A percentile compares a stretch with the other conserved stretches of the same genome.
phyloP scores from a whole-genome alignment of 306 rosid genomes.

The Lotus japonicus region DNA sequence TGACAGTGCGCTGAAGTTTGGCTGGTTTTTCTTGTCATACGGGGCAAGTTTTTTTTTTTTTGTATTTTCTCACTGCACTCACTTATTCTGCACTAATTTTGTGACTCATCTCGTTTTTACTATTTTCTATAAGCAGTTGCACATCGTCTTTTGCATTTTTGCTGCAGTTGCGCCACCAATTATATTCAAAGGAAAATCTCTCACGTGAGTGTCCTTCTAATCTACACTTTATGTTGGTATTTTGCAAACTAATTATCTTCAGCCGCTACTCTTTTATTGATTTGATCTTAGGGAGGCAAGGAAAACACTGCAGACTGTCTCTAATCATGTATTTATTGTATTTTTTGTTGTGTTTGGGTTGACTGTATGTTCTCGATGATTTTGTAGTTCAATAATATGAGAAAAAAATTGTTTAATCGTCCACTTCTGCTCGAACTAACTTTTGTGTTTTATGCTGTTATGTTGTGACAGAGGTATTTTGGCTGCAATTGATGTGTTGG shows the following conservation, averaged over 20 bases:
- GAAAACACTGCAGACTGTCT: constrained; percentile 8
- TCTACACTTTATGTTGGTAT: not conserved
- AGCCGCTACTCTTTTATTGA: not conserved
- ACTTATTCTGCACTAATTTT: constrained; percentile 17
- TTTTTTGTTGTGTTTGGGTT: not conserved
- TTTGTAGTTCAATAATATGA: not conserved
- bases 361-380: too few relatives aligned
- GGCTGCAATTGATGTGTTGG: constrained; percentile 64
- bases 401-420: not conserved
- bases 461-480: constrained; percentile 71
- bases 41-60: constrained; percentile 41
- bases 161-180: constrained; percentile 86
- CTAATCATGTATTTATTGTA: not conserved
- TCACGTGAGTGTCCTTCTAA: constrained; percentile 58
- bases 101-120: constrained; percentile 20
- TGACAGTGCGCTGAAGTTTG: constrained; percentile 90
- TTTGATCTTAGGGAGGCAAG: constrained; percentile 11
- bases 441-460: constrained; percentile 19
- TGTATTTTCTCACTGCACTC: constrained; percentile 1
- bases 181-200: constrained; percentile 73
- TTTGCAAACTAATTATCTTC: constrained; percentile 2
- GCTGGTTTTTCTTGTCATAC: constrained; percentile 78
- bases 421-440: constrained; percentile 24
- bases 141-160: constrained; percentile 75
- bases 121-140: constrained; percentile 51